Base-by-base conservation (phyloP, 164 flowering plant genomes). In the Houttuynia cordata region DNA sequence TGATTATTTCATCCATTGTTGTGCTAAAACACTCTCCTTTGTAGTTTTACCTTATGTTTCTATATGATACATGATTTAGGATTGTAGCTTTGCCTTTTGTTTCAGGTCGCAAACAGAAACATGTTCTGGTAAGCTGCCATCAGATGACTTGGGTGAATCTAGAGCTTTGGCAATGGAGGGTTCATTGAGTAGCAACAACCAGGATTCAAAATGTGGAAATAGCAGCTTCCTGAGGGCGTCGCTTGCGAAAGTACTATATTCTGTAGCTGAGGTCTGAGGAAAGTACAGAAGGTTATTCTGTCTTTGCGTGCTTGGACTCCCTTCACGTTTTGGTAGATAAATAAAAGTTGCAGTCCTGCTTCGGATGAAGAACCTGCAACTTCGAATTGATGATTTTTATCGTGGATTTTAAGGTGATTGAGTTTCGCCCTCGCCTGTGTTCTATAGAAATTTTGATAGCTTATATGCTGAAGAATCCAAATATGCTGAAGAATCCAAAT, bases 141-240 rank as follows among this genome's bases (percentile, higher is more conserved):
- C 49, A 45, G 49, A 17, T 17, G 49, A 17, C 1, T 7, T 7
- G 3, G 49, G 49, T 45, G 49, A 45, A 45, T 45, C 49, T 45
- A 14, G 17, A 10, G 49, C 49, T 7, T 45, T 45, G 24, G 62
- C 30, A 0, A 62, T 54, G 21, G 73, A 71, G 54, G 69, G 71
- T 56, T 70, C 69, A 50, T 73, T 58, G 54, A 25, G 39, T 54
- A 34, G 75, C 69, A 53, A 71, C 71, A 51, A 70, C 25, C 76
- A 78, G 53, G 87, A 82, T 19, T 61, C 79, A 19, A 74, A 74
- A 24, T 83, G 83, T 60, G 80, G 85, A 3, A 73, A 78, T 52
- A 81, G 82, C 69, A 80, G 80, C 69, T 64, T 64, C 25, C 71
- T 80, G 7, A 73, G 70, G 70, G 56, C 75, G 13, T 72, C 85